These are phyloP conservation scores for Echeveria elegans DNA, from an alignment of 164 flowering plant genomes.

Conservation along the genomic window DNA sequence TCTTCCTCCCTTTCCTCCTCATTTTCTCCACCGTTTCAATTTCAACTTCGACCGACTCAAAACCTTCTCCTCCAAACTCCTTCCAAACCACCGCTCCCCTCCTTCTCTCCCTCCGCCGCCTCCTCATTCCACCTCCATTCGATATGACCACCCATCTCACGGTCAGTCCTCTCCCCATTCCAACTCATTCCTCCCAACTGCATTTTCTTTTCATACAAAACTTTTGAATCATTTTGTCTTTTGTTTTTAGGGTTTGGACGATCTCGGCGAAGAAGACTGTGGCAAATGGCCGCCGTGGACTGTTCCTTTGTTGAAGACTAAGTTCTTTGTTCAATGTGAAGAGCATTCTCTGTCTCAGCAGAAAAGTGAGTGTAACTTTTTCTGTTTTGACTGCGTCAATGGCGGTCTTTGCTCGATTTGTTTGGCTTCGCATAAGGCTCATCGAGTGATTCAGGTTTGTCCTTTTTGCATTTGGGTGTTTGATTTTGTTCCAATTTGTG, in stretches of 20 bases:
- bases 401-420: slow-evolving; percentile 9
- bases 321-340: slow-evolving; percentile 18
- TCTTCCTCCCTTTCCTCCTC: no score
- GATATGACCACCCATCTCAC: background rate
- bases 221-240: background rate
- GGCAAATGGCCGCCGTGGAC: slow-evolving; percentile 16
- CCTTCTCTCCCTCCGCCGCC: background rate
- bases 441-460: slow-evolving; percentile 8
- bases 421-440: slow-evolving; percentile 5
- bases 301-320: slow-evolving; percentile 9
- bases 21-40: background rate
- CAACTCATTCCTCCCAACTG: background rate
- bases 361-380: slow-evolving; percentile 21
- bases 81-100: background rate
- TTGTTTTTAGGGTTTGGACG: slow-evolving; percentile 1
- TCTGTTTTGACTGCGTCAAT: slow-evolving; percentile 17
- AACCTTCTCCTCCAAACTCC: background rate
- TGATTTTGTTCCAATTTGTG: no score
- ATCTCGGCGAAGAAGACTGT: background rate
- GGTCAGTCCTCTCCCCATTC: background rate
- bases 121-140: no score
- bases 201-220: background rate
- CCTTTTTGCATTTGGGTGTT: background rate
- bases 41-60: background rate
- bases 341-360: slow-evolving; percentile 12